Evolutionary conservation across 306 rosid species (phyloP).

Genomic region (Cucurbita moschata): DNA sequence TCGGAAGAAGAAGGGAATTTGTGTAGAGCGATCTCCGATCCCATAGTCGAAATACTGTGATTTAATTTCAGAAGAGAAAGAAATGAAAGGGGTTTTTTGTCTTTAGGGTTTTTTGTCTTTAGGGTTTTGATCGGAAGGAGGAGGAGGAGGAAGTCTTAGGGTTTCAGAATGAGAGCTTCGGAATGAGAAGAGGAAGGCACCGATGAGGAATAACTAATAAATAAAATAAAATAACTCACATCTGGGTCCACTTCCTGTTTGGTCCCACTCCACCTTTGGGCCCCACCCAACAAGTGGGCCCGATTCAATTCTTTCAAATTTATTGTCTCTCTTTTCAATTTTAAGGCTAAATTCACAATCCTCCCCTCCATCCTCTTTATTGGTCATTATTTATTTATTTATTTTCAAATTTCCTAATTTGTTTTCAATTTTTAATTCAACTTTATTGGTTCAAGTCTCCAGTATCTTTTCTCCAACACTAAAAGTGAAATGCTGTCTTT

Average conservation of each 20-base stretch:
- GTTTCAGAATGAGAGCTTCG: conserved; percentile 10
- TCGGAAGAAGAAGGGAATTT: conserved; percentile 15
- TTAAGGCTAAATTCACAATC: background rate
- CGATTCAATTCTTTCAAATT: background rate
- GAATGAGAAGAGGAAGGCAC: background rate
- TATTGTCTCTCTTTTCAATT: background rate
- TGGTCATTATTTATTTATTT: no score
- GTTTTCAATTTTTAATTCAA: no score
- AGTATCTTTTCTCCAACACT: no score
- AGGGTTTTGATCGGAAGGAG: background rate
- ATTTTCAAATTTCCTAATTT: background rate
- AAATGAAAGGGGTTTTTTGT: background rate
- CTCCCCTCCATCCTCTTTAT: background rate
- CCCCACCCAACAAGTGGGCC: background rate
- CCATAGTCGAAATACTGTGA: conserved; percentile 11
- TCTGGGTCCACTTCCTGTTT: background rate
- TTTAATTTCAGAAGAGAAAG: background rate
- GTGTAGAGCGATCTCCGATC: conserved; percentile 33
- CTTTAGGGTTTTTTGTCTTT: background rate
- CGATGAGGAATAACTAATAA: background rate
- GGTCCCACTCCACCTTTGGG: background rate
- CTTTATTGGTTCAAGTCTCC: no score
- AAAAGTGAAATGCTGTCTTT: no score
- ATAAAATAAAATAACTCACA: no score
- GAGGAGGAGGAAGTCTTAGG: conserved; percentile 18